Conservation (phyloP, 192 early-diverging fungal species). For the Entomortierella beljakovae region DNA sequence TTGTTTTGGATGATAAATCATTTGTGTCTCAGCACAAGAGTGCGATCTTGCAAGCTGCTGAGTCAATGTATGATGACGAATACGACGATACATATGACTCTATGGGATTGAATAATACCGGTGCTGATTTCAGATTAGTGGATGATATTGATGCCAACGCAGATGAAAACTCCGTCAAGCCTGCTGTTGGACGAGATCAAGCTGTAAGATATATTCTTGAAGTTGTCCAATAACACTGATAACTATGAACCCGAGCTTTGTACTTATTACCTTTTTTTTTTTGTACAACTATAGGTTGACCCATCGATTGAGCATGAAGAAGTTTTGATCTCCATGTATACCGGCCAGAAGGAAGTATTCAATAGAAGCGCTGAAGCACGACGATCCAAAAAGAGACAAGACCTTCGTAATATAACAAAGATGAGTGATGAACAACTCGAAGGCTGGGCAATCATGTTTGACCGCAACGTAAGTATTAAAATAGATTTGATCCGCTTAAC, state of each 20-base stretch:
- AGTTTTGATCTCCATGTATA: slow-evolving; percentile 70
- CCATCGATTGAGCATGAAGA: slow-evolving; percentile 72
- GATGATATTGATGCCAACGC: slow-evolving; percentile 68
- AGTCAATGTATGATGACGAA: slow-evolving; percentile 82
- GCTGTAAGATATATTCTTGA: not conserved
- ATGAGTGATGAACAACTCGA: slow-evolving; percentile 93
- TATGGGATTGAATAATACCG: slow-evolving; percentile 68
- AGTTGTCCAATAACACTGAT: not conserved
- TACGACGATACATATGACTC: slow-evolving; percentile 95
- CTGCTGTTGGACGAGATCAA: slow-evolving; percentile 1
- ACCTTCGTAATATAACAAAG: slow-evolving; percentile 72
- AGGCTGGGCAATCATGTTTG: slow-evolving; percentile 93
- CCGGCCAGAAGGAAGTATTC: slow-evolving; percentile 70
- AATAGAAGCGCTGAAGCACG: slow-evolving; percentile 68
- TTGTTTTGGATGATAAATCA: slow-evolving; percentile 67
- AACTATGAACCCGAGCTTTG: too few relatives aligned
- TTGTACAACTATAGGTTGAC: slow-evolving; percentile 52
- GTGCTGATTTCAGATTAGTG: slow-evolving; percentile 62
- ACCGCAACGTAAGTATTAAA: slow-evolving; percentile 76
- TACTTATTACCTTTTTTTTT: too few relatives aligned
- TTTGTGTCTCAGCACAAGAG: slow-evolving; percentile 63
- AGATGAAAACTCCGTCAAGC: slow-evolving; percentile 21
- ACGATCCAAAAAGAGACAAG: slow-evolving; percentile 68
- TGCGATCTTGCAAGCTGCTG: slow-evolving; percentile 58
- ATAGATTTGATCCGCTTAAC: too few relatives aligned